Conservation (phyloP, 768 basidiomycete genomes). For the Mycena amicta region DNA sequence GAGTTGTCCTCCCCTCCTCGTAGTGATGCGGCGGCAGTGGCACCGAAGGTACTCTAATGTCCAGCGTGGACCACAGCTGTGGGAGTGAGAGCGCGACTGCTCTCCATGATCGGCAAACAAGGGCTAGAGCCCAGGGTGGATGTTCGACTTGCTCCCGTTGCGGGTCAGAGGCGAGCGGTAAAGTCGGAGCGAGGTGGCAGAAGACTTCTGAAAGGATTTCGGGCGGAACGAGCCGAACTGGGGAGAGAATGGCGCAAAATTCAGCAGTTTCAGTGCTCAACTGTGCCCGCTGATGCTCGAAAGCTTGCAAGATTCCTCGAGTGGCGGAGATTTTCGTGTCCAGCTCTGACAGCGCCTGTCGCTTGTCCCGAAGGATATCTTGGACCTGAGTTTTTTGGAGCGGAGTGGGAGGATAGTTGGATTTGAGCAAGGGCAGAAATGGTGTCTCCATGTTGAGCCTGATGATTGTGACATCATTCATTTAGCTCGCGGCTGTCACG, state of each 20-base stretch:
- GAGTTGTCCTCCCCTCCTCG: too few species aligned
- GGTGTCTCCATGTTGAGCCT: not conserved
- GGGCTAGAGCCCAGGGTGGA: not conserved
- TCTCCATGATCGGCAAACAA: not conserved
- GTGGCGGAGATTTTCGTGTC: not conserved
- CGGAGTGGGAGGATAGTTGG: not conserved
- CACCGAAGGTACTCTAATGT: not conserved
- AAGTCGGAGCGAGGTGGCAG: not conserved
- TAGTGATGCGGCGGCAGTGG: too few species aligned
- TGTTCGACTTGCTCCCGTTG: not conserved
- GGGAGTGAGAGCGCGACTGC: not conserved
- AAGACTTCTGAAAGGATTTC: not conserved
- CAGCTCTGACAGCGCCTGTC: not conserved
- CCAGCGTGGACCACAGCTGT: not conserved
- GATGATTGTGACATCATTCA: not conserved
- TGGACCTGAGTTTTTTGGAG: not conserved
- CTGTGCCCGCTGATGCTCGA: not conserved
- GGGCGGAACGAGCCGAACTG: not conserved
- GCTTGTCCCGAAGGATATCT: not conserved
- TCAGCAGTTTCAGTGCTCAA: not conserved
- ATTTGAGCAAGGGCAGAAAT: not conserved
- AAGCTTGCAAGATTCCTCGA: not conserved
- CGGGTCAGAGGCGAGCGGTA: not conserved
- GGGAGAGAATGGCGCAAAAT: not conserved
- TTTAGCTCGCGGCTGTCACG: not conserved